Base-by-base conservation (phyloP, 108 stramenopile species). In the Pseudonitzschia multistriata region DNA sequence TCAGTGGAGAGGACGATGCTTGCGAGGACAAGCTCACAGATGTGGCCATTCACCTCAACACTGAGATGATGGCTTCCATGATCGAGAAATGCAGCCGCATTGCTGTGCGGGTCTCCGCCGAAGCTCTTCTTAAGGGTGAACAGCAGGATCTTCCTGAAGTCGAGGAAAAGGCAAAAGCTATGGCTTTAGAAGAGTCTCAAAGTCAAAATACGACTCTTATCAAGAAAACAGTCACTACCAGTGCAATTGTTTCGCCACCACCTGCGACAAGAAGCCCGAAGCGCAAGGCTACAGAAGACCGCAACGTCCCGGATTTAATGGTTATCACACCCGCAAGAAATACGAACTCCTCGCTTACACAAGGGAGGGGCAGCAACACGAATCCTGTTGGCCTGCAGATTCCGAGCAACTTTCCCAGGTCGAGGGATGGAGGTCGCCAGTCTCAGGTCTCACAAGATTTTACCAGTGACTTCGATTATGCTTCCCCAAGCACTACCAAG, bases 51-150 rank as follows among this genome's bases (percentile, higher is more conserved):
- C 79, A 85, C 21, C 66, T 93, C 52, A 82, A 93, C 67, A 93
- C 92, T 7, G 81, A 82, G 45, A 87, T 87, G 36, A 74, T 93
- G 28, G 92, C 92, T 19, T 66, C 83, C 13, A 88, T 87, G 77
- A 75, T 93, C 56, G 92, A 93, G 64, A 79, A 79, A 53, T 83
- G 88, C 42, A 87, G 86, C 70, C 86, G 92, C 36, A 73, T 74
- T 5, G 84, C 88, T 21, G 88, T 91, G 40, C 85, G 89, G 5
- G 63, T 74, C 29, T 83, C 89, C 7, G 74, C 83, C 7, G 88
- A 89, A 68, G 79, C 78, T 5, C 47, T 81, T 10, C 56, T 85
- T 39, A 65, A 70, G 53, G 52, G 57, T 40, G 62, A 76, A 4
- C 49, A 45, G 10, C 34, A 17, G 11, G 21, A 33, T 35, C 45